A percentile compares a stretch with the other conserved stretches of the same genome.
These are phyloP conservation scores for Cladosporium velox DNA, from an alignment of 2,329 filamentous ascomycete species.

Conservation along the genomic window DNA sequence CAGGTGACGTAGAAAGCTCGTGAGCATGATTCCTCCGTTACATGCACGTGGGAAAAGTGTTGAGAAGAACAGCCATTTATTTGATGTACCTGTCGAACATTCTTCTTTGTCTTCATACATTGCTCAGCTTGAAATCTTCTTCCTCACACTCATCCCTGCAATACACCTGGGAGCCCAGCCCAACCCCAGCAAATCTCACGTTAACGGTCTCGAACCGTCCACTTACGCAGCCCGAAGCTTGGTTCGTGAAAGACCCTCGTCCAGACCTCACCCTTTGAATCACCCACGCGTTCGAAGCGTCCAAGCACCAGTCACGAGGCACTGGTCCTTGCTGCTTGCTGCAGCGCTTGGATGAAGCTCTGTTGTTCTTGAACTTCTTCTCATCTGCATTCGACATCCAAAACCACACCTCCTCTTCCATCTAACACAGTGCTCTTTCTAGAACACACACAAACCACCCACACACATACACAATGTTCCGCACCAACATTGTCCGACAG, in stretches of 20 bases:
- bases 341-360: background rate
- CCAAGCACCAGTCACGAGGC: conserved; percentile 17
- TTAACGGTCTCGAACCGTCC: conserved; percentile 1
- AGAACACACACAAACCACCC: background rate
- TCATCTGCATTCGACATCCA: conserved; percentile 1
- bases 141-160: background rate
- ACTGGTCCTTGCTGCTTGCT: background rate
- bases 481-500: conserved; percentile 36
- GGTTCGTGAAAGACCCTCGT: conserved; percentile 17
- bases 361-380: background rate
- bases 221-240: conserved; percentile 15
- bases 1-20: background rate
- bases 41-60: too few relatives aligned
- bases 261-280: background rate
- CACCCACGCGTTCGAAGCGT: conserved; percentile 10
- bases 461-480: conserved; percentile 32
- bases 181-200: conserved; percentile 5
- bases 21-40: background rate
- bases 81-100: background rate
- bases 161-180: background rate
- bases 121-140: background rate
- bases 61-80: too few relatives aligned
- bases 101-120: background rate
- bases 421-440: background rate
- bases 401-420: background rate